Evolutionary conservation across 805 yeast species (phyloP), one percentile per base, ranked within the genome.

Genomic region (Blastobotrys parvus): DNA sequence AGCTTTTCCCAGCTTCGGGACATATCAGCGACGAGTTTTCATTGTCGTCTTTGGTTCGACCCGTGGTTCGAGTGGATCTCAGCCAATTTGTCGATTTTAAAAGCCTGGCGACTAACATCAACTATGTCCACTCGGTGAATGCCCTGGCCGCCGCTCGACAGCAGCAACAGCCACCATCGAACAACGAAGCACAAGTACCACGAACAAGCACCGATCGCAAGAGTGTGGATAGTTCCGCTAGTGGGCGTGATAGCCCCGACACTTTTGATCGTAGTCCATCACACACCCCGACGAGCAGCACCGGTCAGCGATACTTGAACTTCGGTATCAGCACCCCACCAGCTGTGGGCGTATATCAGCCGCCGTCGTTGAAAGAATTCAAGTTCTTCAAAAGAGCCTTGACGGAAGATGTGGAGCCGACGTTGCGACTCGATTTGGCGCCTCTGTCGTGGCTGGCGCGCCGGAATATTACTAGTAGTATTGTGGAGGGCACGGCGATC

Each of bases 361-460:
- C 42, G 6, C 45, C 40, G 41, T 48, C 61, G 13, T 58, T 81
- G 48, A 73, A 72, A 49, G 74, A 70, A 7, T 62, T 79, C 10
- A 71, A 73, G 49, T 78, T 81, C 54, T 77, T 82, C 59, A 78
- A 80, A 49, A 72, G 74, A 45, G 60, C 86, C 17, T 68, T 87
- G 55, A 56, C 69, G 15, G 94, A 87, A 50, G 98, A 90, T 56
- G 70, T 90, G 37, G 95, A 85, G 45, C 82, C 89, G 1, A 71
- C 81, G 0, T 57, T 83, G 32, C 72, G 77, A 48, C 61, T 83
- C 20, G 89, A 82, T 45, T 58, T 63, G 34, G 79, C 89, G 0
- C 77, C 80, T 2, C 60, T 80, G 40, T 69, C 80, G 21, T 80
- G 79, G 76, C 71, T 80, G 44, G 75, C 70, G 40, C 72, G 75